Base-by-base conservation (phyloP, 208 protist genomes). In the Crithidia acanthocephali region DNA sequence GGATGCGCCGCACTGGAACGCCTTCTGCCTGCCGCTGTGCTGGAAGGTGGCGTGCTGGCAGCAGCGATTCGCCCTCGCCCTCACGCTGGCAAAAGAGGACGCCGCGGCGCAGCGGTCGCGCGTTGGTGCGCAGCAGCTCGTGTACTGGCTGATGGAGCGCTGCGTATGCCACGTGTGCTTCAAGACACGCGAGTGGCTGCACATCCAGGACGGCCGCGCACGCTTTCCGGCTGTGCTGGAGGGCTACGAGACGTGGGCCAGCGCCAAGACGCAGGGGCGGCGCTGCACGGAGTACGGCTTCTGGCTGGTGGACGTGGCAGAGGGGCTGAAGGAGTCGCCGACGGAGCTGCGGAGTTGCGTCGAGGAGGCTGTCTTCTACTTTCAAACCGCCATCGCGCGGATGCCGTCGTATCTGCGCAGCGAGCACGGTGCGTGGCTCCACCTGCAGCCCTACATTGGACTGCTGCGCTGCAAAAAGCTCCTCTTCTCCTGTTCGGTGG, bases 341-440 rank as follows among this genome's bases (percentile, higher is more conserved):
- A 60, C 73, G 30, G 51, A 70, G 62, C 65, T 86, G 52, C 81
- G 84, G 47, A 79, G 60, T 35, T 89, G 83, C 50, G 83, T 89
- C 13, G 86, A 92, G 67, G 84, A 92, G 81, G 86, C 86, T 13
- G 73, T 74, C 20, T 55, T 65, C 30, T 81, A 91, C 63, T 94
- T 94, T 30, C 76, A 78, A 44, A 81, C 56, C n/a, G 85, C 89
- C n/a, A 86, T 92, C 62, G 63, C 33, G n/a, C 76, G 83, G 30
- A 74, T 92, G 51, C 89, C 89, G n/a, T 56, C 37, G 32, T 92
- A 89, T 50, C 77, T 94, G 47, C 72, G 82, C 22, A 92, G 84
- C 75, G 89, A 94, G 50, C 84, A 91, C 68, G 89, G 89, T 32
- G 80, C 85, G 25, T 94, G 89, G 89, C 75, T 94, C 25, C 84